Evolutionary conservation across 2,329 filamentous ascomycete genomes (phyloP).

Genomic region (Cryphonectria parasitica): DNA sequence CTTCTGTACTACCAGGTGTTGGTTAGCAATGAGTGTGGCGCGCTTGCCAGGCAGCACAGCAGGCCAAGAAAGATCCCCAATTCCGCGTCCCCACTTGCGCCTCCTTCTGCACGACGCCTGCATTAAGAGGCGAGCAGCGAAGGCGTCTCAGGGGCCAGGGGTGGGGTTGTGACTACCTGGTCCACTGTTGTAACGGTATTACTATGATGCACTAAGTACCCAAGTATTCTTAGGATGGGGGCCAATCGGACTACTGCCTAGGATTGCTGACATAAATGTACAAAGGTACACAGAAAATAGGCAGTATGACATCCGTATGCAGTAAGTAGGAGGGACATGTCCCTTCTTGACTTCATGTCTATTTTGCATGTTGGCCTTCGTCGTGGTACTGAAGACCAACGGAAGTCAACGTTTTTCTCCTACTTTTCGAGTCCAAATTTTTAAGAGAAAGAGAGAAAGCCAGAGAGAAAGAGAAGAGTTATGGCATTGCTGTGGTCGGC

Average conservation of each 20-base stretch:
- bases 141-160: not conserved
- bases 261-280: not conserved
- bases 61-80: not conserved
- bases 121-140: not conserved
- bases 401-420: too few relatives aligned
- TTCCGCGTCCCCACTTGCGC: conserved; percentile 1
- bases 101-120: not conserved
- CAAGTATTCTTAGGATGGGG: not conserved
- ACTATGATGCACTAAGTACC: not conserved
- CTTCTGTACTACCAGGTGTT: not conserved
- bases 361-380: too few relatives aligned
- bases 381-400: too few relatives aligned
- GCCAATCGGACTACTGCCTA: not conserved
- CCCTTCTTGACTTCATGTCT: too few relatives aligned
- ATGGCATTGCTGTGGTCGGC: not conserved
- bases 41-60: conserved; percentile 8
- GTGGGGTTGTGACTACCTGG: not conserved
- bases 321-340: too few relatives aligned
- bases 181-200: not conserved
- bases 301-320: not conserved
- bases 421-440: not conserved
- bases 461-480: not conserved
- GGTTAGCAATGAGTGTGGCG: not conserved
- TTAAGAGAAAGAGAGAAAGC: not conserved
- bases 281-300: too few relatives aligned